phyloP scores from a whole-genome alignment of 768 basidiomycete species.

The Auricularia cornea region DNA sequence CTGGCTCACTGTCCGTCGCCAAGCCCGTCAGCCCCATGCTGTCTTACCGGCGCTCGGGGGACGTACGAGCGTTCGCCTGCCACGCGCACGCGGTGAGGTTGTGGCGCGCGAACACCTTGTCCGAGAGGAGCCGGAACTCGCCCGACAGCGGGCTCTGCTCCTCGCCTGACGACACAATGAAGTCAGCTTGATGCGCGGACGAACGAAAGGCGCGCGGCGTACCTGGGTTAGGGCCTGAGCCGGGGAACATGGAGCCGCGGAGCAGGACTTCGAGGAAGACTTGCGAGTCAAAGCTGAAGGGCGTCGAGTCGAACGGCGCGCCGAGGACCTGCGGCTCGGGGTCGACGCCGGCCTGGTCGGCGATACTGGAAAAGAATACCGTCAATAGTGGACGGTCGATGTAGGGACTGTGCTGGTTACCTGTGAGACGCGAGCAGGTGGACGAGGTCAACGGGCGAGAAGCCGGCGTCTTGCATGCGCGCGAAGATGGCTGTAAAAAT shows the following conservation, averaged over 20 bases:
- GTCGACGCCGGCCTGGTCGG: too few species aligned
- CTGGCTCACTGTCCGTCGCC: slow-evolving; percentile 21
- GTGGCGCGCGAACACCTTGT: slow-evolving; percentile 23
- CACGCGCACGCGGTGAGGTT: slow-evolving; percentile 38
- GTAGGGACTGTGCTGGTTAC: slow-evolving; percentile 14
- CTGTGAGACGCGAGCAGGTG: slow-evolving; percentile 16
- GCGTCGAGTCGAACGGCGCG: slow-evolving; percentile 30
- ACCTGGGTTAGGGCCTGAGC: slow-evolving; percentile 29
- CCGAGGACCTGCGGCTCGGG: too few species aligned
- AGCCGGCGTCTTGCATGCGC: slow-evolving; percentile 15
- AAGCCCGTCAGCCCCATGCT: not conserved
- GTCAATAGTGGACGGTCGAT: too few species aligned
- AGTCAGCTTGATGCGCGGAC: too few species aligned
- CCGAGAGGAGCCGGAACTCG: slow-evolving; percentile 39
- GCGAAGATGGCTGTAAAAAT: slow-evolving; percentile 14
- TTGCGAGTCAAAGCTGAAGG: slow-evolving; percentile 36
- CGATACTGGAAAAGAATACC: not conserved
- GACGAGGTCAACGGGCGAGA: slow-evolving; percentile 13
- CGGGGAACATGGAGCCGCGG: slow-evolving; percentile 22
- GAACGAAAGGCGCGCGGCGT: slow-evolving; percentile 11
- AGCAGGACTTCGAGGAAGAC: slow-evolving; percentile 28
- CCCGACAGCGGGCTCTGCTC: slow-evolving; percentile 13
- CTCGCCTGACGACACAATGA: not conserved
- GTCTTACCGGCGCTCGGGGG: not conserved
- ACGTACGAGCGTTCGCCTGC: slow-evolving; percentile 32